These are phyloP conservation scores for Chlamydomonas urium DNA, from an alignment of 139 green algal genomes.

Conservation along the genomic window DNA sequence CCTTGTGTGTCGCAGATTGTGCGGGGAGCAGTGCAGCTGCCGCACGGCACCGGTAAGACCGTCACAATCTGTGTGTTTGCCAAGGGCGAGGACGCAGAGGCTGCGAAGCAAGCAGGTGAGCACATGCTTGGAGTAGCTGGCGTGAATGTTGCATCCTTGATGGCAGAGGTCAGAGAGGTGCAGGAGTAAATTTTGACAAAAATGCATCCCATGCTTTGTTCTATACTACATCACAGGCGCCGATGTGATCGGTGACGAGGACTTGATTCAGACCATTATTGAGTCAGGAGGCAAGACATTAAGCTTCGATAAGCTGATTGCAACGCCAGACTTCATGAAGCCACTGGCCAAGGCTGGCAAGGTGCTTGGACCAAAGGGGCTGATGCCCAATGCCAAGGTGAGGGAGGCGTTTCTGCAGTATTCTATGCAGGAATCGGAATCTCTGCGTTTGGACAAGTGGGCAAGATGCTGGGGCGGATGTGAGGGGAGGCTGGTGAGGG, in stretches of 20 bases:
- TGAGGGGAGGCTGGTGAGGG: too few relatives aligned
- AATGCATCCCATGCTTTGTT: too few relatives aligned
- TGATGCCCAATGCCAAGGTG: slow-evolving; percentile 98
- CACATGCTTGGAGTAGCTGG: too few relatives aligned
- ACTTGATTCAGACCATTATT: slow-evolving; percentile 92
- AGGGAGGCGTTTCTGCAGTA: neutral
- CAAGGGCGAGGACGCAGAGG: slow-evolving; percentile 53
- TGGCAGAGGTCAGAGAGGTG: too few relatives aligned
- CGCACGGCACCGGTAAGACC: slow-evolving; percentile 68
- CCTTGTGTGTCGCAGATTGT: slow-evolving; percentile 77
- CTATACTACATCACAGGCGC: too few relatives aligned
- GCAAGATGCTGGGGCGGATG: too few relatives aligned
- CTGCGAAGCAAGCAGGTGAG: slow-evolving; percentile 35
- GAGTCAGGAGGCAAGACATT: slow-evolving; percentile 88
- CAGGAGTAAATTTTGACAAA: too few relatives aligned
- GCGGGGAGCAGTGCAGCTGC: slow-evolving; percentile 65
- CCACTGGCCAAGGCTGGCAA: slow-evolving; percentile 59
- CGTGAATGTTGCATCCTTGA: too few relatives aligned
- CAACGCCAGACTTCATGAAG: slow-evolving; percentile 98
- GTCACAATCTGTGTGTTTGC: slow-evolving; percentile 84
- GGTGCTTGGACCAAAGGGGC: slow-evolving; percentile 84
- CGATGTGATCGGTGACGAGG: slow-evolving; percentile 88
- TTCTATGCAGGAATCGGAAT: too few relatives aligned
- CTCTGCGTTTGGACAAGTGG: too few relatives aligned
- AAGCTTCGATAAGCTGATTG: slow-evolving; percentile 96